Conservation (phyloP, 2,329 filamentous ascomycete genomes). For the Neodidymelliopsis sp. region DNA sequence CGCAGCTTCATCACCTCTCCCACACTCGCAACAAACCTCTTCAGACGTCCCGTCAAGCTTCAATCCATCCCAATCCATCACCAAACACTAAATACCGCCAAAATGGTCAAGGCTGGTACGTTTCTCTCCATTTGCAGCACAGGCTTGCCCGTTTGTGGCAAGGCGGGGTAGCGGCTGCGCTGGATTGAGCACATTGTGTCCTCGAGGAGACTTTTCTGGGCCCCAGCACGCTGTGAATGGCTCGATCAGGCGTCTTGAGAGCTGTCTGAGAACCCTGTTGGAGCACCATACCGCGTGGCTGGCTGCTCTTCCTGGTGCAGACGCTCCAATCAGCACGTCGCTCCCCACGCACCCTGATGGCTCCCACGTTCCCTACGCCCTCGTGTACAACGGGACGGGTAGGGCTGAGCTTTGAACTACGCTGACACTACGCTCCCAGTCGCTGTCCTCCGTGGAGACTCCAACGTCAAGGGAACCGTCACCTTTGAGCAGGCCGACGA, state of each 20-base stretch:
- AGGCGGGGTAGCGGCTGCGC: conserved; percentile 54
- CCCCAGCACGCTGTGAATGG: conserved; percentile 17
- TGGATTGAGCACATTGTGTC: conserved; percentile 67
- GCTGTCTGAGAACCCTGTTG: conserved; percentile 36
- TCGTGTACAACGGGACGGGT: conserved; percentile 5
- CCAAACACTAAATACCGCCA: conserved; percentile 62
- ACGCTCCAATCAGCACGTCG: conserved; percentile 35
- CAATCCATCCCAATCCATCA: conserved; percentile 27
- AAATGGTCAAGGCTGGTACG: conserved; percentile 99
- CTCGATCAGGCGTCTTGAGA: conserved; percentile 29
- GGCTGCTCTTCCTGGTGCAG: conserved; percentile 14
- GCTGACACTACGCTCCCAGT: conserved; percentile 61
- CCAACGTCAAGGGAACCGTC: conserved; percentile 91
- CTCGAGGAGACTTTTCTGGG: conserved; percentile 17
- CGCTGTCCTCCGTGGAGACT: conserved; percentile 96
- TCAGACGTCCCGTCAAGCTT: conserved; percentile 21
- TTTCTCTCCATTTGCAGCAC: conserved; percentile 36
- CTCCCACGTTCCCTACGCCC: conserved; percentile 12
- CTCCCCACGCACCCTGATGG: conserved; percentile 41
- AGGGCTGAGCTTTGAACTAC: conserved; percentile 4
- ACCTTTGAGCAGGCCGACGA: conserved; percentile 93
- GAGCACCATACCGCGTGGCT: conserved; percentile 13
- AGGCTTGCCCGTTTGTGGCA: conserved; percentile 34
- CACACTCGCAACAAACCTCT: conserved; percentile 18
- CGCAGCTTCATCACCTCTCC: conserved; percentile 14